These are phyloP conservation scores for Hypoxylon lienhwacheense DNA, from an alignment of 495 filamentous ascomycete genomes.

Conservation along the genomic window DNA sequence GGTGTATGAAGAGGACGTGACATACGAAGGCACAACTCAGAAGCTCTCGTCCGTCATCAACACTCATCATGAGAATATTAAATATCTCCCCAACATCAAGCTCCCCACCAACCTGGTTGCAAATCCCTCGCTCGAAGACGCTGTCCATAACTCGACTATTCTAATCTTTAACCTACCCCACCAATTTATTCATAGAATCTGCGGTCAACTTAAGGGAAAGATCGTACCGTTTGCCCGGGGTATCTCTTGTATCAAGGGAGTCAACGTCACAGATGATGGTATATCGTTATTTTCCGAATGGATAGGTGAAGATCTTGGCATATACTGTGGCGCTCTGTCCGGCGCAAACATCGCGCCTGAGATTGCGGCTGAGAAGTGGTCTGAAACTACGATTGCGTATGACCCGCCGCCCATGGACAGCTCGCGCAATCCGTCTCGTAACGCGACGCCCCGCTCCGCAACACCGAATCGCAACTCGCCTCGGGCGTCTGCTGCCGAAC, in stretches of 20 bases:
- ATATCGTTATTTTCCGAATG: conserved; percentile 90
- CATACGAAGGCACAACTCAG: conserved; percentile 68
- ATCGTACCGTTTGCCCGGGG: conserved; percentile 90
- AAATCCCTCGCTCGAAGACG: conserved; percentile 80
- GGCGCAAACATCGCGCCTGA: conserved; percentile 97
- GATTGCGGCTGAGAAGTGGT: conserved; percentile 93
- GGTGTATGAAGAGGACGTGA: conserved; percentile 88
- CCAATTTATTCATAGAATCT: conserved; percentile 91
- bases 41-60: conserved; percentile 94
- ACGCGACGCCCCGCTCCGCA: conserved; percentile 62
- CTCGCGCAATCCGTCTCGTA: conserved; percentile 69
- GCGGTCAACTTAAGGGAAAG: conserved; percentile 80
- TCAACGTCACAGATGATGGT: conserved; percentile 81
- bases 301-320: conserved; percentile 84
- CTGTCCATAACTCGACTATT: conserved; percentile 80
- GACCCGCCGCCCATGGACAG: conserved; percentile 83
- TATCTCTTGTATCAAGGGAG: conserved; percentile 97
- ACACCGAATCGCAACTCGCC: conserved; percentile 47
- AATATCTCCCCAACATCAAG: conserved; percentile 84
- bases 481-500: conserved; percentile 55
- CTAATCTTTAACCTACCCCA: conserved; percentile 97
- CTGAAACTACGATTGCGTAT: conserved; percentile 95
- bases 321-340: conserved; percentile 95
- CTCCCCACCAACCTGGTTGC: conserved; percentile 88
- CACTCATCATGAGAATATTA: conserved; percentile 89